Evolutionary conservation across 2,329 filamentous ascomycete species (phyloP).

Genomic region (Geosmithia putterillii): DNA sequence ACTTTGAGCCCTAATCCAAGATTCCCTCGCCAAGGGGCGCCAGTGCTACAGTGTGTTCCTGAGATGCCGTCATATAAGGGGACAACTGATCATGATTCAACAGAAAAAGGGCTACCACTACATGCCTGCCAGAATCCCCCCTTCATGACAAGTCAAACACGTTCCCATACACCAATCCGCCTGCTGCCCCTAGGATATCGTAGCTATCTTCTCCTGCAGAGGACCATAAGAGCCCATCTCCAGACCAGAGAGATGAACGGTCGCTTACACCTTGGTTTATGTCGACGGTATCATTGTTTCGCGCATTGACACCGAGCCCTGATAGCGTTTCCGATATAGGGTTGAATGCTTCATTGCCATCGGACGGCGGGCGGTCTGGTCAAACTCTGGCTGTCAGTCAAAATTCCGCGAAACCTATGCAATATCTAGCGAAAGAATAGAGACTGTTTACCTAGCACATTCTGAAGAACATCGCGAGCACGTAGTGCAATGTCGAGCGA

Average conservation of each 20-base stretch:
- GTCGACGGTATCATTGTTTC: neutral
- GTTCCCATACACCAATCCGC: constrained; percentile 1
- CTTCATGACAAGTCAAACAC: neutral
- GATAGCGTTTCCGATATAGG: neutral
- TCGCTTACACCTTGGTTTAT: neutral
- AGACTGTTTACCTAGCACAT: constrained; percentile 3
- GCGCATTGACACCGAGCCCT: neutral
- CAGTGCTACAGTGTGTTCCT: no score
- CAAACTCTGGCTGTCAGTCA: no score
- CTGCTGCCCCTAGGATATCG: neutral
- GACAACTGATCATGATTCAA: no score
- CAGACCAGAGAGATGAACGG: neutral
- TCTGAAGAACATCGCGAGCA: constrained; percentile 5
- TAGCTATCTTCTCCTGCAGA: neutral
- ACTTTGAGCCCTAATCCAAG: no score
- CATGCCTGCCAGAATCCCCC: no score
- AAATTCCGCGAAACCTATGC: no score
- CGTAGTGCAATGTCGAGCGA: constrained; percentile 5
- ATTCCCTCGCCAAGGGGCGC: no score
- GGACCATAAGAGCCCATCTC: neutral
- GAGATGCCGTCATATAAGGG: no score
- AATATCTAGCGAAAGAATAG: neutral
- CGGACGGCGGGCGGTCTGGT: no score
- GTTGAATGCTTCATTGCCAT: neutral
- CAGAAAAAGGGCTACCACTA: no score